Conservation (phyloP, 2,329 filamentous ascomycete species). For the Fusarium praegraminearum region DNA sequence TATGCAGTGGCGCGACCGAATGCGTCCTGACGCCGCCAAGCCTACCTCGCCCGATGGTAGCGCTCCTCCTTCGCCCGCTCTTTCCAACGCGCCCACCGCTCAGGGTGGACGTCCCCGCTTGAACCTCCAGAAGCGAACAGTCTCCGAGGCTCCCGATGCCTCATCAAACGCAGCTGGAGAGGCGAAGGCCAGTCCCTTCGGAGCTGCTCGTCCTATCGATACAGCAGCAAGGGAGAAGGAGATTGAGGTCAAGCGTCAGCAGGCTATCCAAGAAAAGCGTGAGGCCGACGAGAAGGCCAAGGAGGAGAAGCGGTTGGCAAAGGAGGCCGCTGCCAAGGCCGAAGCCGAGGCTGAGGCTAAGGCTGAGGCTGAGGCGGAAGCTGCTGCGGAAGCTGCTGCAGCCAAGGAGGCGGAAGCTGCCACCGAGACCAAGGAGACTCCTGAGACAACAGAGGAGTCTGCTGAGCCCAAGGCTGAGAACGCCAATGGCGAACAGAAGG, state of each 20-base stretch:
- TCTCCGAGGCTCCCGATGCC: constrained; percentile 75
- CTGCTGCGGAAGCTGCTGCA: constrained; percentile 49
- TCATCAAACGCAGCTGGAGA: constrained; percentile 68
- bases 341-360: constrained; percentile 51
- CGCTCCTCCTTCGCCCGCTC: constrained; percentile 79
- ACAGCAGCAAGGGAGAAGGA: constrained; percentile 89
- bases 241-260: constrained; percentile 87
- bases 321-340: constrained; percentile 66
- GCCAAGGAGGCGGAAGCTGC: constrained; percentile 49
- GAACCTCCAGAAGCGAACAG: constrained; percentile 91
- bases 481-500: constrained; percentile 62
- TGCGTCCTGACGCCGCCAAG: constrained; percentile 82
- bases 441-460: constrained; percentile 47
- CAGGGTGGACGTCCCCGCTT: constrained; percentile 78
- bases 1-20: constrained; percentile 90
- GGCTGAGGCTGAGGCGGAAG: constrained; percentile 53
- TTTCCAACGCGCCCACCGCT: constrained; percentile 61
- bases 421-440: constrained; percentile 47
- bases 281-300: constrained; percentile 89
- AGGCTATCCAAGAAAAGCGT: constrained; percentile 82
- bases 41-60: constrained; percentile 78
- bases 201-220: constrained; percentile 92
- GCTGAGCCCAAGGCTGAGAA: constrained; percentile 42
- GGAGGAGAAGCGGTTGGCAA: constrained; percentile 74
- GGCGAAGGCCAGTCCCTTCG: constrained; percentile 91